Conservation (phyloP, 148 eudicot genomes). For the Dysphania ambrosioides region DNA sequence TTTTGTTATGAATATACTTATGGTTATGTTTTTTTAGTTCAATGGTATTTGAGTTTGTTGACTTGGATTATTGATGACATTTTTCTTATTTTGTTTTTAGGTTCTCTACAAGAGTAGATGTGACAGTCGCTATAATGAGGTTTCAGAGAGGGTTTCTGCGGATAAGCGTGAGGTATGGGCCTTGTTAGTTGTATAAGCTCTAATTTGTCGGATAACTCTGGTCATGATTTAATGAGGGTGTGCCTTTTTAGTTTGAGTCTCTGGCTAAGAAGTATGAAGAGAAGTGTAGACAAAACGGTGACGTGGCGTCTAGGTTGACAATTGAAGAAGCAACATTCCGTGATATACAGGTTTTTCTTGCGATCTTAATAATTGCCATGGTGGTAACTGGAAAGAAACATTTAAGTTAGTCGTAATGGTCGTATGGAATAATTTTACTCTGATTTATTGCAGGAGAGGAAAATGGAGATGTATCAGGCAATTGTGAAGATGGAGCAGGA, state of each 20-base stretch:
- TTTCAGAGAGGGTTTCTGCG: slow-evolving; percentile 65
- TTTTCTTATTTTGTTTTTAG: slow-evolving; percentile 36
- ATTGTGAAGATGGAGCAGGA: slow-evolving; percentile 49
- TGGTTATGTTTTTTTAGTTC: neutral
- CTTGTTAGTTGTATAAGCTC: slow-evolving; percentile 16
- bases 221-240: neutral
- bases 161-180: slow-evolving; percentile 81
- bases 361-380: slow-evolving; percentile 2
- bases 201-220: neutral
- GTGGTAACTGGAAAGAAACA: neutral
- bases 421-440: slow-evolving; percentile 3
- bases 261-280: slow-evolving; percentile 92
- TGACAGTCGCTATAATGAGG: slow-evolving; percentile 84
- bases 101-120: slow-evolving; percentile 97
- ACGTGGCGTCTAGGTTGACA: slow-evolving; percentile 88
- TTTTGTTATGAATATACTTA: neutral
- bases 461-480: slow-evolving; percentile 52
- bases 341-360: slow-evolving; percentile 77
- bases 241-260: slow-evolving; percentile 57
- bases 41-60: slow-evolving; percentile 2
- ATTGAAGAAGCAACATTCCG: slow-evolving; percentile 97
- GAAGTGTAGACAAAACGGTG: slow-evolving; percentile 81
- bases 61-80: slow-evolving; percentile 7
- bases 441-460: slow-evolving; percentile 36
- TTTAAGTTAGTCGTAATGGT: neutral